Evolutionary conservation across 225 moss, liverwort and hornwort genomes (phyloP).

Genomic region (Lunularia cruciata): DNA sequence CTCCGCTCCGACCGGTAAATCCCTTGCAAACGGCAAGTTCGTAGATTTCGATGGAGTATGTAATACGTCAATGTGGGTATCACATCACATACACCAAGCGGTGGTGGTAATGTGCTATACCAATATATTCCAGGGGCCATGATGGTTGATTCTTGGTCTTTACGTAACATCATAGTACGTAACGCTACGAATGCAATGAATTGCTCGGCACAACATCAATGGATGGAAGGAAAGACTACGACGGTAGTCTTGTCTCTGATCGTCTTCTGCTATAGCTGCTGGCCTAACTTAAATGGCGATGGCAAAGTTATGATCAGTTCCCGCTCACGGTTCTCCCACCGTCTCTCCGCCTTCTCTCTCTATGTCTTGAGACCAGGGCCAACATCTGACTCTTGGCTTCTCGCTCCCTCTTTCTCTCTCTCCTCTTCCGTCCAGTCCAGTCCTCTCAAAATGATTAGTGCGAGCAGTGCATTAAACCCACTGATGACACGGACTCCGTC

Average conservation of each 20-base stretch:
- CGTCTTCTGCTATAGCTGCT: neutral
- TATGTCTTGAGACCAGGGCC: neutral
- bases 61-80: neutral
- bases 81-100: neutral
- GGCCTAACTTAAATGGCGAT: neutral
- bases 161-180: neutral
- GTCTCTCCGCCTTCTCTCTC: neutral
- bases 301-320: too few relatives aligned
- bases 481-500: constrained; percentile 18
- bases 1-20: neutral
- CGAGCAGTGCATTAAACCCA: constrained; percentile 7
- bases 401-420: neutral
- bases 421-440: constrained; percentile 1
- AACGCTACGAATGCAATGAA: neutral
- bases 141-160: neutral
- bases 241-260: neutral
- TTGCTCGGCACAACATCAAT: neutral
- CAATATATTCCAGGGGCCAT: too few relatives aligned
- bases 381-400: neutral
- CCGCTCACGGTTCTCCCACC: neutral
- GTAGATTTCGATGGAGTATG: neutral
- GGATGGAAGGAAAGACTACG: neutral
- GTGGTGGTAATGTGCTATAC: too few relatives aligned
- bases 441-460: constrained; percentile 5
- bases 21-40: neutral